Conservation (phyloP, 768 basidiomycete species). For the Tricholoma hemisulphureum region DNA sequence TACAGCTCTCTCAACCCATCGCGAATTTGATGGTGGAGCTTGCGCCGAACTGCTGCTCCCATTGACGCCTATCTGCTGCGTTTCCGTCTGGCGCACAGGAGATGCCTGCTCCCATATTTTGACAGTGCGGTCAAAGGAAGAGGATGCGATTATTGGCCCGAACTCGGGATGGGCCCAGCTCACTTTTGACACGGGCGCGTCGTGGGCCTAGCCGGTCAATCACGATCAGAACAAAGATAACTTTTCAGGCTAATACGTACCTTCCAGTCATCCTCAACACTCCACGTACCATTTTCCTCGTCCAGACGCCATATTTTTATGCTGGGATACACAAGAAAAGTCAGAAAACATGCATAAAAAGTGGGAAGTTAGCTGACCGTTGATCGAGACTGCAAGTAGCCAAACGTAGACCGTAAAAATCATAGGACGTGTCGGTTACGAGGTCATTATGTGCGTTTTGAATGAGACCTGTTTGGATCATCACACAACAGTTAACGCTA, state of each 20-base stretch:
- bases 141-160: slow-evolving; percentile 81
- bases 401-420: slow-evolving; percentile 83
- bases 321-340: slow-evolving; percentile 34
- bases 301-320: slow-evolving; percentile 87
- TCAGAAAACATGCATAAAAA: slow-evolving; percentile 3
- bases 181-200: slow-evolving; percentile 80
- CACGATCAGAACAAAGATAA: background rate
- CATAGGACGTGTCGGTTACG: slow-evolving; percentile 83
- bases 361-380: slow-evolving; percentile 42
- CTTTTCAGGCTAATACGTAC: slow-evolving; percentile 31
- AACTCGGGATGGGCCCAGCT: slow-evolving; percentile 94
- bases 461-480: slow-evolving; percentile 82
- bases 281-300: slow-evolving; percentile 72
- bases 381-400: slow-evolving; percentile 85
- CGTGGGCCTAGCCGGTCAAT: slow-evolving; percentile 69
- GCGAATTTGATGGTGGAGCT: slow-evolving; percentile 28
- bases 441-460: slow-evolving; percentile 77
- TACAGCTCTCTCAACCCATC: slow-evolving; percentile 75
- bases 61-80: slow-evolving; percentile 24
- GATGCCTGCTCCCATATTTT: slow-evolving; percentile 85
- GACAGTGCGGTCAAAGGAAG: slow-evolving; percentile 87
- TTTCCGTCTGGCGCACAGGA: slow-evolving; percentile 25
- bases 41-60: slow-evolving; percentile 22
- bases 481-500: slow-evolving; percentile 19
- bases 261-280: slow-evolving; percentile 88